A percentile compares a stretch with the other conserved stretches of the same genome.
These are phyloP conservation scores for Scheffersomyces parashehatae DNA, from an alignment of 1,139 yeast species.

Conservation along the genomic window DNA sequence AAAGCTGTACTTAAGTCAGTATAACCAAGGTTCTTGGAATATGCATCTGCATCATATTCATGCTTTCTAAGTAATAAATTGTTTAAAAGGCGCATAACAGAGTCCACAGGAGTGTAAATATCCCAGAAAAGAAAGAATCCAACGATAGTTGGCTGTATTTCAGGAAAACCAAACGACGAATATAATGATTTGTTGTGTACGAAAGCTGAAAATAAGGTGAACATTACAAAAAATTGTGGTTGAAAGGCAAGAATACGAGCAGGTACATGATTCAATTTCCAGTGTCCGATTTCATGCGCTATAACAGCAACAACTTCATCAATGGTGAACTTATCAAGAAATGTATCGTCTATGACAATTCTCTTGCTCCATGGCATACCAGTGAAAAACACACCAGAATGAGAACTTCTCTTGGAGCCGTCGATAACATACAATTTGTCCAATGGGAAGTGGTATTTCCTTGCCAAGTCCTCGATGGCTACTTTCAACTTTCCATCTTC, in stretches of 20 bases:
- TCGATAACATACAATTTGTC: slow-evolving; percentile 83
- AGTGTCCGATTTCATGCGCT: slow-evolving; percentile 97
- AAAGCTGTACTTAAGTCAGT: slow-evolving; percentile 69
- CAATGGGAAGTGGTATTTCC: slow-evolving; percentile 77
- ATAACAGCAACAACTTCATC: slow-evolving; percentile 89
- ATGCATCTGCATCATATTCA: slow-evolving; percentile 91
- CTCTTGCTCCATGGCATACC: slow-evolving; percentile 97
- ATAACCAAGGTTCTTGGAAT: slow-evolving; percentile 74
- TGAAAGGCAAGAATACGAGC: slow-evolving; percentile 68
- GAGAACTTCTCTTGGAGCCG: slow-evolving; percentile 93
- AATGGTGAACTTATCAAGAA: slow-evolving; percentile 74
- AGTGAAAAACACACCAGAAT: slow-evolving; percentile 92
- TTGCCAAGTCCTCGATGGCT: slow-evolving; percentile 78
- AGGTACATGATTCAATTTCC: slow-evolving; percentile 86
- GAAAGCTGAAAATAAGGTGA: slow-evolving; percentile 75
- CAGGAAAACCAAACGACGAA: slow-evolving; percentile 72
- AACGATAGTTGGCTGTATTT: slow-evolving; percentile 66
- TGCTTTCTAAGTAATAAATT: slow-evolving; percentile 77
- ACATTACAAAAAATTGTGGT: slow-evolving; percentile 62
- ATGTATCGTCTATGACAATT: slow-evolving; percentile 88
- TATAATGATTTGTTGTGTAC: slow-evolving; percentile 77
- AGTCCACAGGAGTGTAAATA: slow-evolving; percentile 74
- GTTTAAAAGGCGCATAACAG: slow-evolving; percentile 62
- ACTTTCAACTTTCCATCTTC: slow-evolving; percentile 86
- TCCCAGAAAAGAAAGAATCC: slow-evolving; percentile 80